A percentile compares a stretch with the other conserved stretches of the same genome.
phyloP scores from a whole-genome alignment of 768 basidiomycete species.

The Dentipellis sp. region DNA sequence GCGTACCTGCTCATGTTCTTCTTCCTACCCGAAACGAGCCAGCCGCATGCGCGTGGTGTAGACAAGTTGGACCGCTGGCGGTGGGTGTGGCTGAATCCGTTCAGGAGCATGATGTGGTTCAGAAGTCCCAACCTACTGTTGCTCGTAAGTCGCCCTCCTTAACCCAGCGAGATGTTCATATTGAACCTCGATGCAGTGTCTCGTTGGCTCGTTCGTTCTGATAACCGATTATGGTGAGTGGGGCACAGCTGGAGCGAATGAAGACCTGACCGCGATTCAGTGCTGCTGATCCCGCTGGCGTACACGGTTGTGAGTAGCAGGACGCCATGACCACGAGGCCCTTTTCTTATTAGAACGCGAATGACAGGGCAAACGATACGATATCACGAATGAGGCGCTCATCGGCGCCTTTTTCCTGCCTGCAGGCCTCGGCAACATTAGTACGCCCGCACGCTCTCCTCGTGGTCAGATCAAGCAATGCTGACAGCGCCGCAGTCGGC shows the following conservation, averaged over 20 bases:
- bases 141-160: slow-evolving; percentile 30
- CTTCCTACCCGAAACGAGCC: slow-evolving; percentile 60
- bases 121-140: slow-evolving; percentile 51
- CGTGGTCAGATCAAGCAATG: background rate
- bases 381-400: slow-evolving; percentile 44
- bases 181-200: slow-evolving; percentile 29
- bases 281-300: slow-evolving; percentile 48
- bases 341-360: background rate
- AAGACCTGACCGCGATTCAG: slow-evolving; percentile 11
- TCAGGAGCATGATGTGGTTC: slow-evolving; percentile 39
- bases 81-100: slow-evolving; percentile 49
- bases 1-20: slow-evolving; percentile 31
- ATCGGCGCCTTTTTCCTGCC: slow-evolving; percentile 56
- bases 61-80: slow-evolving; percentile 28
- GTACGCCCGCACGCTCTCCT: slow-evolving; percentile 25
- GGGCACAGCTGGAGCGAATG: too few species aligned
- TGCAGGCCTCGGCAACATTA: slow-evolving; percentile 47
- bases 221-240: slow-evolving; percentile 27
- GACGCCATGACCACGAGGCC: too few species aligned
- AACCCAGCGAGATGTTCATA: background rate
- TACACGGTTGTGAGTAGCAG: slow-evolving; percentile 48
- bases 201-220: slow-evolving; percentile 25
- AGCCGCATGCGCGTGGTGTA: slow-evolving; percentile 46
- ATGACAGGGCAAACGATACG: slow-evolving; percentile 44
- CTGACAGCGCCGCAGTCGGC: slow-evolving; percentile 33